A percentile compares a stretch with the other conserved stretches of the same genome.
Conservation (phyloP, 164 flowering plant species). For the Vitis rotundifolia region DNA sequence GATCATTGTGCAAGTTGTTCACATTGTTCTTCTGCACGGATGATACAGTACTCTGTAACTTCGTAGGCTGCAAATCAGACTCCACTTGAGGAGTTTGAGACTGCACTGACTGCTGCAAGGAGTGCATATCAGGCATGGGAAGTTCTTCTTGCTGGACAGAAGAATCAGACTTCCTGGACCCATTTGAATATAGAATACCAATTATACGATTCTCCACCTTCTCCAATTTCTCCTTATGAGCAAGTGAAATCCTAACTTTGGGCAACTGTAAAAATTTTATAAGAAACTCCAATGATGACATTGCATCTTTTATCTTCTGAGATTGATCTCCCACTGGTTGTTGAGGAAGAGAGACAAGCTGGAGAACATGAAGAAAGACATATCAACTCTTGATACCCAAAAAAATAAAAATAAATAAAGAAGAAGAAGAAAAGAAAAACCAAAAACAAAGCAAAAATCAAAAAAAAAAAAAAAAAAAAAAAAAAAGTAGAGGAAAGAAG, state of each 20-base stretch:
- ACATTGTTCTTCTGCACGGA: conserved; percentile 48
- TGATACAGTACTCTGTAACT: conserved; percentile 40
- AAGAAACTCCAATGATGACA: conserved; percentile 55
- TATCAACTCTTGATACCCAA: too few species aligned
- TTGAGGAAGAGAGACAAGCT: conserved; percentile 70
- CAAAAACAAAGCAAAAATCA: background rate
- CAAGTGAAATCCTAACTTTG: conserved; percentile 37
- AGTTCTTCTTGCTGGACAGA: conserved; percentile 54
- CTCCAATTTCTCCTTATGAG: conserved; percentile 58
- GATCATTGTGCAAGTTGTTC: conserved; percentile 48
- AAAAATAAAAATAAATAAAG: background rate
- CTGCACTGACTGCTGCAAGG: conserved; percentile 52
- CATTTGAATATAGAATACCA: conserved; percentile 39
- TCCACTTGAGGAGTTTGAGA: conserved; percentile 62
- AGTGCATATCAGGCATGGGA: conserved; percentile 51
- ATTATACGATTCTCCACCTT: conserved; percentile 68
- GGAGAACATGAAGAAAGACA: conserved; percentile 19
- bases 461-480: too few species aligned
- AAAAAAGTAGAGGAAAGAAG: too few species aligned
- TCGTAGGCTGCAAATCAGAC: conserved; percentile 61
- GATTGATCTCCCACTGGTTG: conserved; percentile 57
- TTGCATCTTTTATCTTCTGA: conserved; percentile 54
- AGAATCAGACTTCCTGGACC: conserved; percentile 51
- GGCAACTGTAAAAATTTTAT: conserved; percentile 47
- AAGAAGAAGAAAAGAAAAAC: background rate